Conservation (phyloP, 257 asterid genomes). For the Echites panduratus region DNA sequence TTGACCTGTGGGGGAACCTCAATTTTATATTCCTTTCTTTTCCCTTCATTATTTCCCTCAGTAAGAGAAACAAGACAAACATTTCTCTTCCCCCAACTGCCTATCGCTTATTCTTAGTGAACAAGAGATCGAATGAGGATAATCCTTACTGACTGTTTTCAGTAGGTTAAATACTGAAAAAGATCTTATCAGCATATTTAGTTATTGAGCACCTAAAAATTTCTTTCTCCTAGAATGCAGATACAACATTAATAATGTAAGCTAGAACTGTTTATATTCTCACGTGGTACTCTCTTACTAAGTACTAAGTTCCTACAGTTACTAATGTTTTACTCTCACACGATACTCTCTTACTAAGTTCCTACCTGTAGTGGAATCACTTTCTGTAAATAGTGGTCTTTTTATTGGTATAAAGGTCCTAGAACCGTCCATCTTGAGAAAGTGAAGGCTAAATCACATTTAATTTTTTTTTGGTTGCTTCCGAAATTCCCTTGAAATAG, state of each 20-base stretch:
- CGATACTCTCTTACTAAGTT: neutral
- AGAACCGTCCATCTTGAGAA: neutral
- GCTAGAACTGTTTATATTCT: neutral
- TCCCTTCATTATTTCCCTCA: neutral
- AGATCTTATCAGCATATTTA: neutral
- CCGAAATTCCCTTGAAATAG: neutral
- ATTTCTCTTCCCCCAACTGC: neutral
- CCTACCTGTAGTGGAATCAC: neutral
- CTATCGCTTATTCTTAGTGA: neutral
- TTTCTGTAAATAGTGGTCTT: neutral
- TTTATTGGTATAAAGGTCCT: neutral
- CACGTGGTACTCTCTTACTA: neutral
- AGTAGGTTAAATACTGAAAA: neutral
- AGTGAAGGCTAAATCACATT: neutral
- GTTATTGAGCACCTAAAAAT: neutral
- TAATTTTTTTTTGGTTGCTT: neutral
- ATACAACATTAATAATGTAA: neutral
- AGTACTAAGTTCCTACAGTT: neutral
- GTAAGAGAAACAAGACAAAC: neutral
- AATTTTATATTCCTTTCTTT: neutral
- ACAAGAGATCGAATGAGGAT: neutral
- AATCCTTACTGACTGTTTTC: neutral
- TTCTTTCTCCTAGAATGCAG: neutral
- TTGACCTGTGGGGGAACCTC: neutral
- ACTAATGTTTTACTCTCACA: no score